These are phyloP conservation scores for Kwoniella shandongensis DNA, from an alignment of 768 basidiomycete genomes.

Conservation along the genomic window DNA sequence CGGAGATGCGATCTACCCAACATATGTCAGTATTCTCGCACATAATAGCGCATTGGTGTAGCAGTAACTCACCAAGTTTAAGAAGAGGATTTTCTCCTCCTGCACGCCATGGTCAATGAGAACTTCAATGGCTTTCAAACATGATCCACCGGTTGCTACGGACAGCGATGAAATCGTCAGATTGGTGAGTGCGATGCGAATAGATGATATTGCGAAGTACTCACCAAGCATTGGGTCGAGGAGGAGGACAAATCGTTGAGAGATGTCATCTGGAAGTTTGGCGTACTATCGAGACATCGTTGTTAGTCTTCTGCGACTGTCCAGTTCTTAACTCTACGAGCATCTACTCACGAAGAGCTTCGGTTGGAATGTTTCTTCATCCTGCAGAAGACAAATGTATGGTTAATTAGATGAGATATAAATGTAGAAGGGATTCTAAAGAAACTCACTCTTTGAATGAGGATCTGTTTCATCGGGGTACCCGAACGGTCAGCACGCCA, in stretches of 20 bases:
- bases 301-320: slow-evolving; percentile 7
- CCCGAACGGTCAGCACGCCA: slow-evolving; percentile 11
- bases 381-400: slow-evolving; percentile 57
- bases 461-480: slow-evolving; percentile 58
- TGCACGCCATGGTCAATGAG: slow-evolving; percentile 87
- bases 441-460: slow-evolving; percentile 80
- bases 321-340: too few relatives aligned
- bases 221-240: slow-evolving; percentile 96
- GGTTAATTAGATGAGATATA: not conserved
- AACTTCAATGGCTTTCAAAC: slow-evolving; percentile 95
- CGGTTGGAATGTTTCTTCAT: slow-evolving; percentile 88
- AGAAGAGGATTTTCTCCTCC: slow-evolving; percentile 91
- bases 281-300: slow-evolving; percentile 40
- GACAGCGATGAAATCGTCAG: too few relatives aligned
- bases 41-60: not conserved
- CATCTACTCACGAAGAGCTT: slow-evolving; percentile 74
- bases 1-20: slow-evolving; percentile 73
- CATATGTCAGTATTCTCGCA: slow-evolving; percentile 1
- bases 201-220: slow-evolving; percentile 29
- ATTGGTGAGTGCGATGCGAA: too few relatives aligned
- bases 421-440: not conserved
- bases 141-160: slow-evolving; percentile 89
- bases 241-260: slow-evolving; percentile 83
- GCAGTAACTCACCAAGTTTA: slow-evolving; percentile 70
- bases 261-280: slow-evolving; percentile 91